Evolutionary conservation across 805 yeast species (phyloP), one percentile per base, ranked within the genome.

Genomic region (Ogataea ramenticola): DNA sequence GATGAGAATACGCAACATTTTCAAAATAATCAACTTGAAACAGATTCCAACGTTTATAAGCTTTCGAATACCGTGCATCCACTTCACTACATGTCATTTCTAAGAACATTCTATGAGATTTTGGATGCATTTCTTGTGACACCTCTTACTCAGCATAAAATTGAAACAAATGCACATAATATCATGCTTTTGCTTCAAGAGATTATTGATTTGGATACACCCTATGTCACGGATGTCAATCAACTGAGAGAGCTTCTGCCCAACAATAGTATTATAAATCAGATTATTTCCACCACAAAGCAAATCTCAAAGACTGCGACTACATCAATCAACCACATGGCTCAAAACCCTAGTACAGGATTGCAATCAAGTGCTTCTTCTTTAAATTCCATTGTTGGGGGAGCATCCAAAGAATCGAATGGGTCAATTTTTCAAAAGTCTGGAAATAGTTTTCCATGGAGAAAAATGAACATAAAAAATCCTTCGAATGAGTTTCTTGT

Each of bases 401-500:
- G 43, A 42, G 9, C 27, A 40, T 3, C 36, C 50, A 2, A 46
- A 29, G 32, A 29, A 7, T 7, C 37, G 6, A 22, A 34, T 11
- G 3, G 48, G 1, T 56, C 57, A 11, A 55, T 61, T 10, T 50
- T 58, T 21, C 67, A 62, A 56, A 75, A 39, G 39, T 58, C 66
- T 0, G 64, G 63, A 5, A 58, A 66, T 39, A 56, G 57, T 24
- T 65, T 67, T 9, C 96, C 96, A 1, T 91, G 98, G 98, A 74
- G 98, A 54, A 70, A 77, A 39, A 58, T 80, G 4, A 75, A 79
- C 49, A 82, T 85, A n/a, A 75, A 73, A 50, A 79, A 86, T 58
- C 73, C 86, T 3, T 80, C 80, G 50, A 88, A 91, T 61, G 98
- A 91, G 62, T 71, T 91, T 62, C 88, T 81, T 58, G 83, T 91